phyloP scores from a whole-genome alignment of 768 basidiomycete species.

The Mycena polygramma region DNA sequence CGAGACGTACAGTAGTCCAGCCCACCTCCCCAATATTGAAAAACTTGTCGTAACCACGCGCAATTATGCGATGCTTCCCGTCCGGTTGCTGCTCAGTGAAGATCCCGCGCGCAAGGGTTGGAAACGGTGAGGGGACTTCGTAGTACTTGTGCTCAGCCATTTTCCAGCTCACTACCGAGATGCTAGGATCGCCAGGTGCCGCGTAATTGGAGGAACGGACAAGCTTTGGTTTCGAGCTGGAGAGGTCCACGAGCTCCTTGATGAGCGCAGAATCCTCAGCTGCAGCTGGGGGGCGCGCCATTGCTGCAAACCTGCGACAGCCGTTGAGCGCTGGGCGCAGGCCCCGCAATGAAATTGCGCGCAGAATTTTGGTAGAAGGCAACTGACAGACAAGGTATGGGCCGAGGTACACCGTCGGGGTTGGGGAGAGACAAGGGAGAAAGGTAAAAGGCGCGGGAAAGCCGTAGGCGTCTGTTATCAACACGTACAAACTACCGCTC shows the following conservation, averaged over 20 bases:
- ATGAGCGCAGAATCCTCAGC: conserved; percentile 72
- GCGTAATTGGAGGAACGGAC: conserved; percentile 68
- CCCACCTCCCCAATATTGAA: conserved; percentile 97
- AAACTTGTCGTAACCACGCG: conserved; percentile 97
- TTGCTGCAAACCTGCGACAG: conserved; percentile 12
- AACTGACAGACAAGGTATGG: background rate
- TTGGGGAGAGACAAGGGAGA: too few relatives aligned
- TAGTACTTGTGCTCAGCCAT: conserved; percentile 98
- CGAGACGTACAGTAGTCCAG: conserved; percentile 85
- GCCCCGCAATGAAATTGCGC: conserved; percentile 10
- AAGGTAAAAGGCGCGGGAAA: background rate
- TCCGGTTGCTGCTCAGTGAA: conserved; percentile 72
- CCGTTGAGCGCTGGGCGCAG: conserved; percentile 16
- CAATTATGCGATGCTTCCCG: conserved; percentile 73
- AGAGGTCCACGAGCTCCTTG: conserved; percentile 62
- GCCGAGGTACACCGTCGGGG: too few relatives aligned
- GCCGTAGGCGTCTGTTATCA: background rate
- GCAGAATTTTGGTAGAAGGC: conserved; percentile 25
- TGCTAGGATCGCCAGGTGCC: conserved; percentile 67
- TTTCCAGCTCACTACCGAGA: conserved; percentile 88
- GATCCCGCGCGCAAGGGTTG: conserved; percentile 91
- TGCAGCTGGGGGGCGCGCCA: background rate
- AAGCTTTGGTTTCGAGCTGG: conserved; percentile 71
- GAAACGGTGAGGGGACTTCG: conserved; percentile 90
- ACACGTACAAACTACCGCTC: too few relatives aligned